Percentiles rank a stretch among this genome's conserved stretches.
Conservation (phyloP, 495 filamentous ascomycete genomes). For the Chaetomium fimeti region DNA sequence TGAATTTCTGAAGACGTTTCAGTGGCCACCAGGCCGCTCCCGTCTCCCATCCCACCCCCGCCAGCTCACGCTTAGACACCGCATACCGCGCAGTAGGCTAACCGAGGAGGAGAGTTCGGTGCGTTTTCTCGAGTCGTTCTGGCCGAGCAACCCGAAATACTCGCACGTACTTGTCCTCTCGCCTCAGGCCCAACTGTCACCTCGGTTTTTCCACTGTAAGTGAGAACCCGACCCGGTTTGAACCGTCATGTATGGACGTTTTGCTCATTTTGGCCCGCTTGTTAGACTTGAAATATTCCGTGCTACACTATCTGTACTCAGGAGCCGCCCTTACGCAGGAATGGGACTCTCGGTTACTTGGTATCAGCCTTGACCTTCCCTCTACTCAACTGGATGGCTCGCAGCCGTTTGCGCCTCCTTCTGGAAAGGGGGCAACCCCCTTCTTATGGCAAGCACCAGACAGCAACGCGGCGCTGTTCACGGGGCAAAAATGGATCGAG, state of each 20-base stretch:
- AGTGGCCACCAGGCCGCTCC: constrained; percentile 59
- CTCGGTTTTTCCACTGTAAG: constrained; percentile 74
- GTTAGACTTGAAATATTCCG: constrained; percentile 61
- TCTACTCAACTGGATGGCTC: constrained; percentile 56
- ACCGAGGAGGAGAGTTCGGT: constrained; percentile 63
- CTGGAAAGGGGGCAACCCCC: constrained; percentile 42
- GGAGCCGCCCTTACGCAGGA: constrained; percentile 42
- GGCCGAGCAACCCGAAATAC: constrained; percentile 58
- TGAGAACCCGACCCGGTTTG: neutral
- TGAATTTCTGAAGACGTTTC: constrained; percentile 57
- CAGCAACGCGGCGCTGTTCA: constrained; percentile 74
- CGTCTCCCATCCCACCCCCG: constrained; percentile 37
- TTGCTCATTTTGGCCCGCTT: neutral
- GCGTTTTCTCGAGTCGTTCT: constrained; percentile 77
- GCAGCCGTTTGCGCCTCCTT: constrained; percentile 53
- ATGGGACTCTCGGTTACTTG: constrained; percentile 57
- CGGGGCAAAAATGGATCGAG: constrained; percentile 79
- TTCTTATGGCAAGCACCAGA: constrained; percentile 83
- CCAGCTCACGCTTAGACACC: constrained; percentile 69
- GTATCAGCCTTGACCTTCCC: constrained; percentile 75
- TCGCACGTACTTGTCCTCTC: constrained; percentile 78
- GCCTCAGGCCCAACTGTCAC: constrained; percentile 70
- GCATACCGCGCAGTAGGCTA: constrained; percentile 55
- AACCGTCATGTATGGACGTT: neutral
- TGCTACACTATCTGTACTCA: constrained; percentile 74